A percentile compares a stretch with the other conserved stretches of the same genome.
Conservation (phyloP, 1,284 basidiomycete genomes). For the Tylopilus sp. region DNA sequence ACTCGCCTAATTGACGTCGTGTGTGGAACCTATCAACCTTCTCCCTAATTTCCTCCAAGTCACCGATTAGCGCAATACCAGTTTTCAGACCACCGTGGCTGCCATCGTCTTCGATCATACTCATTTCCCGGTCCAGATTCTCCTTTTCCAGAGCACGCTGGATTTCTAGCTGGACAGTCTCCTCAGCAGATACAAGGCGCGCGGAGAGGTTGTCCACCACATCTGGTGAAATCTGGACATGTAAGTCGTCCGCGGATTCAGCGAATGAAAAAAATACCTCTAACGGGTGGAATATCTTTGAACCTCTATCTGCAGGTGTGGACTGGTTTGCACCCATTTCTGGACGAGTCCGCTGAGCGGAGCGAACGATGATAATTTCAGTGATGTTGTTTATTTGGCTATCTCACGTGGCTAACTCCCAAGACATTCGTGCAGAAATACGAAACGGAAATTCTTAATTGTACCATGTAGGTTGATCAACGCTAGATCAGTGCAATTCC, state of each 20-base stretch:
- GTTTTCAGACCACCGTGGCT: slow-evolving; percentile 49
- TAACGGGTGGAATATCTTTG: slow-evolving; percentile 60
- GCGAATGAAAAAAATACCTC: slow-evolving; percentile 41
- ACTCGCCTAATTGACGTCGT: slow-evolving; percentile 50
- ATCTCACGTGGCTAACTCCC: neutral
- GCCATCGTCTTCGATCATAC: slow-evolving; percentile 28
- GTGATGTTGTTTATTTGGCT: slow-evolving; percentile 23
- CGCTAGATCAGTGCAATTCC: neutral
- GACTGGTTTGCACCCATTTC: slow-evolving; percentile 67
- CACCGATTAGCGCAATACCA: slow-evolving; percentile 58
- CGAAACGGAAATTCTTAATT: too few species aligned
- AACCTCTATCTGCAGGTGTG: slow-evolving; percentile 44
- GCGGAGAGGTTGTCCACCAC: slow-evolving; percentile 73
- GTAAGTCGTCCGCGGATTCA: slow-evolving; percentile 4
- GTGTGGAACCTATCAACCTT: slow-evolving; percentile 72
- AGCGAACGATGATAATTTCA: neutral
- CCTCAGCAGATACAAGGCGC: slow-evolving; percentile 54
- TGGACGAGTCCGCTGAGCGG: neutral
- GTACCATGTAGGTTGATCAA: too few species aligned
- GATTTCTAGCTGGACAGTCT: slow-evolving; percentile 60
- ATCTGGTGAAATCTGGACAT: slow-evolving; percentile 63
- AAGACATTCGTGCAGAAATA: too few species aligned
- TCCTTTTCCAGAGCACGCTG: slow-evolving; percentile 71
- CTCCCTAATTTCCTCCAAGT: slow-evolving; percentile 63
- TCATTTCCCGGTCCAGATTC: slow-evolving; percentile 69